phyloP scores from a whole-genome alignment of 1,284 basidiomycete species.

The Puccinia hordei region DNA sequence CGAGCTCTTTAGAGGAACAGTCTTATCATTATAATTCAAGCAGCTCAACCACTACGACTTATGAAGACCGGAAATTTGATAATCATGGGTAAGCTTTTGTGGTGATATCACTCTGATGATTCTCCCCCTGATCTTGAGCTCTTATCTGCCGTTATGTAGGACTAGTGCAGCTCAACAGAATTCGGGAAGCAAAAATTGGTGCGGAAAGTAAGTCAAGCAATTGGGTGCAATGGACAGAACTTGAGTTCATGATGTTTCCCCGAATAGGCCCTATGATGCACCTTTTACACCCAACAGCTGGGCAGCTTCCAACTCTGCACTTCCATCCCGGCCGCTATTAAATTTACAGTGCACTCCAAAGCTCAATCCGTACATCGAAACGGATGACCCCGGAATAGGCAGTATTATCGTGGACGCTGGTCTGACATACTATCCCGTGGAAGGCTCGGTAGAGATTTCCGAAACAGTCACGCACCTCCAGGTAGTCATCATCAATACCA shows the following conservation, averaged over 20 bases:
- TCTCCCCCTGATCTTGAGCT: not conserved
- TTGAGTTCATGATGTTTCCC: not conserved
- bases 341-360: slow-evolving; percentile 39
- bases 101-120: not conserved
- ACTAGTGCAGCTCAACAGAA: not conserved
- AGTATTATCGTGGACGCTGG: slow-evolving; percentile 34
- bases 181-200: slow-evolving; percentile 13
- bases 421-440: slow-evolving; percentile 29
- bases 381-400: slow-evolving; percentile 6
- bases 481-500: slow-evolving; percentile 43
- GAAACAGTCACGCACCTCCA: slow-evolving; percentile 8
- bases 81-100: slow-evolving; percentile 1
- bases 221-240: not conserved
- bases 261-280: not conserved
- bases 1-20: not conserved
- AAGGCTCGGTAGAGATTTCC: slow-evolving; percentile 24
- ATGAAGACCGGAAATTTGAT: not conserved
- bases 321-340: not conserved
- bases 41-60: not conserved
- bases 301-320: not conserved
- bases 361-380: slow-evolving; percentile 26
- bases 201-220: slow-evolving; percentile 23
- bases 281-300: not conserved
- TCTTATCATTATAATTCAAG: slow-evolving; percentile 1
- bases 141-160: not conserved